phyloP scores from a whole-genome alignment of 2,329 filamentous ascomycete genomes.

The Ophiostoma quercus region DNA sequence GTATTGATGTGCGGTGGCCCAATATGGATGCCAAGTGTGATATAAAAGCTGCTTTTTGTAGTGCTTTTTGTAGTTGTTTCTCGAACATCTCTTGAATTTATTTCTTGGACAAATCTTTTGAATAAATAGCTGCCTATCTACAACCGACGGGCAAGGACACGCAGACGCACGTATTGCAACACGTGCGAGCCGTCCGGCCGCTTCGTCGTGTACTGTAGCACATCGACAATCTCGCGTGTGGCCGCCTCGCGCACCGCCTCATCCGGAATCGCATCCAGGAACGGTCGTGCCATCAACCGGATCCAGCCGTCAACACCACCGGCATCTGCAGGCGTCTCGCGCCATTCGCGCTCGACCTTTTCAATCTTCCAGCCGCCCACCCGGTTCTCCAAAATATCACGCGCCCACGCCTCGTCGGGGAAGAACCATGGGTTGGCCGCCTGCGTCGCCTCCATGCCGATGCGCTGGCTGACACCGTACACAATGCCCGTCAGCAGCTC shows the following conservation, averaged over 20 bases:
- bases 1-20: background rate
- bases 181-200: slow-evolving; percentile 53
- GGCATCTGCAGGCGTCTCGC: slow-evolving; percentile 54
- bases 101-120: background rate
- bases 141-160: slow-evolving; percentile 28
- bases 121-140: background rate
- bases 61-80: background rate
- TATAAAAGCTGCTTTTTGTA: too few species aligned
- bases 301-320: slow-evolving; percentile 63
- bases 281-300: slow-evolving; percentile 55
- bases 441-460: slow-evolving; percentile 45
- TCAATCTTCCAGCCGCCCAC: slow-evolving; percentile 48
- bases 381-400: slow-evolving; percentile 38
- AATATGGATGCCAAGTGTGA: background rate
- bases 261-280: slow-evolving; percentile 50
- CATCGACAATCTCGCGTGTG: slow-evolving; percentile 50
- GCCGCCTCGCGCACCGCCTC: slow-evolving; percentile 46
- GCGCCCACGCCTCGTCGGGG: slow-evolving; percentile 58
- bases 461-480: slow-evolving; percentile 46
- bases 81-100: background rate
- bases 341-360: slow-evolving; percentile 56
- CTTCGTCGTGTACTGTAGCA: slow-evolving; percentile 51
- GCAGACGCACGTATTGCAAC: slow-evolving; percentile 48
- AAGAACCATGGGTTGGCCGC: slow-evolving; percentile 65
- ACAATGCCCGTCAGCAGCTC: slow-evolving; percentile 58